phyloP scores from a whole-genome alignment of 768 basidiomycete species.

The Sporobolomyces pararoseus region DNA sequence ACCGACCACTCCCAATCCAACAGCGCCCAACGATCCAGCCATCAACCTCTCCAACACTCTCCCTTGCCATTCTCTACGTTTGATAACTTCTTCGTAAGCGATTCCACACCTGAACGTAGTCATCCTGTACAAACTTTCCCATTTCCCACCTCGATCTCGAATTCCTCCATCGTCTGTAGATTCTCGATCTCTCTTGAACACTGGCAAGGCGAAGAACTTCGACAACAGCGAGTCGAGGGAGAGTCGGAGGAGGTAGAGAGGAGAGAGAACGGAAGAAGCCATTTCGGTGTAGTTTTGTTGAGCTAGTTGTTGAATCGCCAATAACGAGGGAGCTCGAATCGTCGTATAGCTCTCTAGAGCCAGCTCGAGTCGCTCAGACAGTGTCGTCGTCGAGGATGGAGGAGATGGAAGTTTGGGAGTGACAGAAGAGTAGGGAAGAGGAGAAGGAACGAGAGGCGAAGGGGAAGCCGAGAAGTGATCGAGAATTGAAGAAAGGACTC shows the following conservation, averaged over 20 bases:
- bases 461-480: slow-evolving; percentile 61
- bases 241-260: slow-evolving; percentile 37
- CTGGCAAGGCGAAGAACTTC: slow-evolving; percentile 41
- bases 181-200: not conserved
- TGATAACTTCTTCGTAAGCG: slow-evolving; percentile 75
- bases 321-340: slow-evolving; percentile 77
- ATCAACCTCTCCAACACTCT: slow-evolving; percentile 56
- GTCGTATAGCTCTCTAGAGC: slow-evolving; percentile 76
- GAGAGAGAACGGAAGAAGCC: slow-evolving; percentile 33
- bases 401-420: not conserved
- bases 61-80: slow-evolving; percentile 67
- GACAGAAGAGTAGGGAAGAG: slow-evolving; percentile 34
- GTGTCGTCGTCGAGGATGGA: not conserved
- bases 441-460: slow-evolving; percentile 25
- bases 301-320: slow-evolving; percentile 85
- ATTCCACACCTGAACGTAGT: slow-evolving; percentile 96
- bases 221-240: slow-evolving; percentile 30
- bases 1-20: not conserved
- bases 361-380: slow-evolving; percentile 48
- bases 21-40: not conserved
- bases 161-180: not conserved
- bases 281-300: slow-evolving; percentile 90
- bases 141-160: slow-evolving; percentile 63
- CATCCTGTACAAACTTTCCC: slow-evolving; percentile 88
- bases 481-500: slow-evolving; percentile 74